Evolutionary conservation across 345 rosid species (phyloP).

Genomic region (Eutrema heterophyllum): DNA sequence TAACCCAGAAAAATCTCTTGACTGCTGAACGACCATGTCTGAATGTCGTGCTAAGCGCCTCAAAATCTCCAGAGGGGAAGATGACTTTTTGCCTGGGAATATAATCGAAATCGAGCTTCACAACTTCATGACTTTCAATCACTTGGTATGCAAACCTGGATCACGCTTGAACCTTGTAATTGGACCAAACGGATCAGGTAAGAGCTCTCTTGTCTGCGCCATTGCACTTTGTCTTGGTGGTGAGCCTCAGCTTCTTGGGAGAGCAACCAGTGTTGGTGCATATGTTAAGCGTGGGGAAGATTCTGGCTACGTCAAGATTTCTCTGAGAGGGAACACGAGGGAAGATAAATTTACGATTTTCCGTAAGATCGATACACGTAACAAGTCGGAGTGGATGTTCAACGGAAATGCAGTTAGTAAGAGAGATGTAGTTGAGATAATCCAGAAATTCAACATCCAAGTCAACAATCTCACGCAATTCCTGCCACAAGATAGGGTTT

Average conservation of each 20-base stretch:
- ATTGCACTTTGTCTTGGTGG: conserved; percentile 94
- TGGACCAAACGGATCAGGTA: conserved; percentile 97
- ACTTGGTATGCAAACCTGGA: conserved; percentile 74
- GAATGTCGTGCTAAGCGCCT: conserved; percentile 53
- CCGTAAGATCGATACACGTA: conserved; percentile 73
- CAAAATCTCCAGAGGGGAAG: conserved; percentile 70
- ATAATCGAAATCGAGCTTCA: conserved; percentile 77
- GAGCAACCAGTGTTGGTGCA: conserved; percentile 80
- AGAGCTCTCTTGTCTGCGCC: conserved; percentile 96
- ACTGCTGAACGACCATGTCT: conserved; percentile 27
- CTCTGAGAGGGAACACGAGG: conserved; percentile 56
- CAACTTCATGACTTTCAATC: conserved; percentile 86
- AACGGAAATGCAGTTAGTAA: conserved; percentile 60
- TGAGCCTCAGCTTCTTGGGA: conserved; percentile 95
- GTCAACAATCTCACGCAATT: conserved; percentile 96
- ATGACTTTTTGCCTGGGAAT: conserved; percentile 85
- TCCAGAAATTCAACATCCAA: conserved; percentile 83
- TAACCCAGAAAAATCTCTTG: not conserved
- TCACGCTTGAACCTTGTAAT: conserved; percentile 85
- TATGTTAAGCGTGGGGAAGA: conserved; percentile 93
- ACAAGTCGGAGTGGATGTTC: conserved; percentile 90
- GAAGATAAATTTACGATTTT: conserved; percentile 49
- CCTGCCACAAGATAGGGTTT: conserved; percentile 90
- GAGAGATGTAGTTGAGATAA: conserved; percentile 53
- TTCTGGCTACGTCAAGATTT: conserved; percentile 64